Evolutionary conservation across 2,329 filamentous ascomycete species (phyloP), one percentile per base, ranked within the genome.

Genomic region (Aspergillus melleus): DNA sequence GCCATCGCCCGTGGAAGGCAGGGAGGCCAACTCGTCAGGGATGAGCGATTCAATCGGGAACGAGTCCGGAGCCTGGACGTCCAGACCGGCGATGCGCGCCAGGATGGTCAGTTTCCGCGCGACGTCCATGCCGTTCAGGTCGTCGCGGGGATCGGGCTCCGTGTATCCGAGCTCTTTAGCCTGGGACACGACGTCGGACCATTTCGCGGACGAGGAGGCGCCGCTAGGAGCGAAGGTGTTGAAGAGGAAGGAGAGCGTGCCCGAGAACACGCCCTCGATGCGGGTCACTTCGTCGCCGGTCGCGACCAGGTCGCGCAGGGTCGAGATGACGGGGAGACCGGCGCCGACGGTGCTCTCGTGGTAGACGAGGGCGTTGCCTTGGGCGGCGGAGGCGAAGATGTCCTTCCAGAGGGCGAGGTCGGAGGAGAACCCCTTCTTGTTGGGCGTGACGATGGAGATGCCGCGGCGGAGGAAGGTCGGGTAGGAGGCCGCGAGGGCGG

Each of bases 191-290:
- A 96, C 93, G 52, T 90, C 90, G 49, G 91, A 95, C 89, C 96
- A 99, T 71, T 89, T 88, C 55, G 91, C 91, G 42, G 64, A 54
- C 9, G 70, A 64, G 11, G 62, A 58, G 32, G 90, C 54, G 12
- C 90, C 90, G 53, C 87, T 85, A 0, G 95, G 95, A 52, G 93
- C 92, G 76, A 98, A 99, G 22, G 88, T 93, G 83, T 98, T 98
- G 87, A 99, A 98, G 46, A 99, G 84, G 83, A 97, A 99, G 44
- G 91, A 96, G 87, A 99, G 94, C 57, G 95, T 99, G 64, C 95
- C 95, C 62, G 91, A 96, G 80, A 99, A 98, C 54, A 99, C 93
- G 66, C 95, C 95, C 79, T 98, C 94, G 68, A 99, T 96, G 79
- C 89, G 93, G 57, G 86, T 92, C 5, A 99, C 89, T 74, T 91